A percentile compares a stretch with the other conserved stretches of the same genome.
phyloP scores from a whole-genome alignment of 768 basidiomycete species.

The Boletus reticulatus region DNA sequence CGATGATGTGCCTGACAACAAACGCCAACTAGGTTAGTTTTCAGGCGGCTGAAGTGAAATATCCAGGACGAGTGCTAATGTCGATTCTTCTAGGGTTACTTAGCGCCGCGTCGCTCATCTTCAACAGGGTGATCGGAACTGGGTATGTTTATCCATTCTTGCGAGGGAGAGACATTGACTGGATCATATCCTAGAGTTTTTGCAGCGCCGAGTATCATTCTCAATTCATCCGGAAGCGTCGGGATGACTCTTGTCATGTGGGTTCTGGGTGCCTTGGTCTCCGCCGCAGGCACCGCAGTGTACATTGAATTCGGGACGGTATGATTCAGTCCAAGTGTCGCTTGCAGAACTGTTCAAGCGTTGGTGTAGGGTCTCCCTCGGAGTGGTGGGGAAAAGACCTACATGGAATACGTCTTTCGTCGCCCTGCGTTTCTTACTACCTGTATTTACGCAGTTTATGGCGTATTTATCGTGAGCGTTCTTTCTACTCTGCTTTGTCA shows the following conservation, averaged over 20 bases:
- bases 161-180: background rate
- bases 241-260: slow-evolving; percentile 69
- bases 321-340: slow-evolving; percentile 8
- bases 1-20: slow-evolving; percentile 47
- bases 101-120: slow-evolving; percentile 64
- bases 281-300: slow-evolving; percentile 64
- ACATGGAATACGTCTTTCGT: slow-evolving; percentile 66
- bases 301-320: slow-evolving; percentile 78
- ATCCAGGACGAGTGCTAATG: background rate
- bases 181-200: slow-evolving; percentile 51
- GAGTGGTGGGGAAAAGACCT: slow-evolving; percentile 76
- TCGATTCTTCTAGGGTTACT: slow-evolving; percentile 21
- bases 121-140: slow-evolving; percentile 74
- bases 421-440: slow-evolving; percentile 60
- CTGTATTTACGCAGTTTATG: slow-evolving; percentile 57
- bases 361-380: slow-evolving; percentile 57
- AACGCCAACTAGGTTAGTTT: slow-evolving; percentile 47
- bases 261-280: slow-evolving; percentile 64
- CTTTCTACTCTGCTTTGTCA: background rate
- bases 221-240: slow-evolving; percentile 66
- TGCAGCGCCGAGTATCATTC: slow-evolving; percentile 65
- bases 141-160: slow-evolving; percentile 40
- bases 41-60: slow-evolving; percentile 2
- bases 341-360: background rate
- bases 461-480: slow-evolving; percentile 50